These are phyloP conservation scores for Meredithiella fracta DNA, from an alignment of 2,329 filamentous ascomycete species.

Conservation along the genomic window DNA sequence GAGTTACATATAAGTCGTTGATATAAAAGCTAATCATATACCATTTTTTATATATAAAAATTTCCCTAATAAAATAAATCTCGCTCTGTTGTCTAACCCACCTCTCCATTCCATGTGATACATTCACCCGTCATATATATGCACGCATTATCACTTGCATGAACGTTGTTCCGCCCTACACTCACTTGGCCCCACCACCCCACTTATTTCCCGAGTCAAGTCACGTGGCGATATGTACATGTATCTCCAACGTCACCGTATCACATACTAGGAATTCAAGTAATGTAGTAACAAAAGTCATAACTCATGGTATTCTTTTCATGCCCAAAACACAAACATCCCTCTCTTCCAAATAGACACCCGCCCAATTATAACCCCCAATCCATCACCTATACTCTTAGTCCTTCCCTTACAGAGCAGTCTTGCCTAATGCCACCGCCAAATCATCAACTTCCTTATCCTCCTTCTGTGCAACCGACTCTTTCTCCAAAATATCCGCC, in stretches of 20 bases:
- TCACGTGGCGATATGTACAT: too few relatives aligned
- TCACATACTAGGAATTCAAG: neutral
- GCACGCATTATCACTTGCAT: neutral
- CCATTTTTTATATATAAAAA: too few relatives aligned
- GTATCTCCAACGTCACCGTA: too few relatives aligned
- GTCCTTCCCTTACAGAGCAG: conserved; percentile 29
- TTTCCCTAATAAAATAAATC: too few relatives aligned
- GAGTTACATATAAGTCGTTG: too few relatives aligned
- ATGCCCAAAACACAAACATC: conserved; percentile 1
- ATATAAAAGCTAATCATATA: too few relatives aligned
- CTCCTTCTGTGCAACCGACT: conserved; percentile 54
- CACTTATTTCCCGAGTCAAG: neutral
- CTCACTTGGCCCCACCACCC: neutral
- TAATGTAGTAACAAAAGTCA: conserved; percentile 1
- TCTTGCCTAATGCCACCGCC: conserved; percentile 60
- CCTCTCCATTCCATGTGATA: neutral
- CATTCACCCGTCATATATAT: neutral
- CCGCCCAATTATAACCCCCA: neutral
- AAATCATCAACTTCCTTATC: conserved; percentile 69
- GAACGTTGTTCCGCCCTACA: neutral
- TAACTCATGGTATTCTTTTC: conserved; percentile 13
- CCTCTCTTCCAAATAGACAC: neutral
- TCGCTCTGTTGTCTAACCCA: too few relatives aligned
- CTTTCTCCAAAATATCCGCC: conserved; percentile 54
- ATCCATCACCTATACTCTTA: conserved; percentile 10